A percentile compares a stretch with the other conserved stretches of the same genome.
Evolutionary conservation across 2,329 filamentous ascomycete species (phyloP).

Genomic region (Colletotrichum melonis): DNA sequence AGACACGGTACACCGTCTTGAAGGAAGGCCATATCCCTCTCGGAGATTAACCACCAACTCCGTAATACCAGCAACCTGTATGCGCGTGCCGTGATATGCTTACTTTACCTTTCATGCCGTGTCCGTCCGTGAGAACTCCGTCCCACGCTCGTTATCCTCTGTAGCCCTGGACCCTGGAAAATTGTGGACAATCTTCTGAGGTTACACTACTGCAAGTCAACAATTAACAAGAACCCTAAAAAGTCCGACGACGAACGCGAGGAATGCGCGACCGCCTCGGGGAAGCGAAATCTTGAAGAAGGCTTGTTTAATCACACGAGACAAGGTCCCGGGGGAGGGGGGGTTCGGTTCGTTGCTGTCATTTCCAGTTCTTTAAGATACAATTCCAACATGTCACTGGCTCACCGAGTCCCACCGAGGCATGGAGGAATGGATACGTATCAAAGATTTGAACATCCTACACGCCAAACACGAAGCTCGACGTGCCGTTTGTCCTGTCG

Average conservation of each 20-base stretch:
- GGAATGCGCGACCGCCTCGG: neutral
- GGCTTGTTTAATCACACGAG: neutral
- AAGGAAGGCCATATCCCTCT: neutral
- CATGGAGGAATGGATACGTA: neutral
- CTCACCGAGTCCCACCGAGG: no score
- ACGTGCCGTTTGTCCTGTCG: neutral
- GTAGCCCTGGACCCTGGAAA: constrained; percentile 12
- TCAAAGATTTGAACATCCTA: neutral
- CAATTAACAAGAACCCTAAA: constrained; percentile 1
- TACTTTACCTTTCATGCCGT: neutral
- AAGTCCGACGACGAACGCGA: neutral
- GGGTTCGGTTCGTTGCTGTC: no score
- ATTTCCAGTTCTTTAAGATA: no score
- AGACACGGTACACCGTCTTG: neutral
- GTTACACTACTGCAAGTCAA: constrained; percentile 6
- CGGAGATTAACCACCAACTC: neutral
- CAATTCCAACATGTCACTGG: no score
- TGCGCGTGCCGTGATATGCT: neutral
- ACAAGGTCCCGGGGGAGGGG: no score
- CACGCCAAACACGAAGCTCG: neutral
- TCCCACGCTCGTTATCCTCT: neutral
- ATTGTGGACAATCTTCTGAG: neutral
- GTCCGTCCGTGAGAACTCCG: neutral
- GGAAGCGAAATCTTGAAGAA: neutral
- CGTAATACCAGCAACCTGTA: neutral